Evolutionary conservation across 768 basidiomycete species (phyloP).

Genomic region (Tricholoma saponaceum): DNA sequence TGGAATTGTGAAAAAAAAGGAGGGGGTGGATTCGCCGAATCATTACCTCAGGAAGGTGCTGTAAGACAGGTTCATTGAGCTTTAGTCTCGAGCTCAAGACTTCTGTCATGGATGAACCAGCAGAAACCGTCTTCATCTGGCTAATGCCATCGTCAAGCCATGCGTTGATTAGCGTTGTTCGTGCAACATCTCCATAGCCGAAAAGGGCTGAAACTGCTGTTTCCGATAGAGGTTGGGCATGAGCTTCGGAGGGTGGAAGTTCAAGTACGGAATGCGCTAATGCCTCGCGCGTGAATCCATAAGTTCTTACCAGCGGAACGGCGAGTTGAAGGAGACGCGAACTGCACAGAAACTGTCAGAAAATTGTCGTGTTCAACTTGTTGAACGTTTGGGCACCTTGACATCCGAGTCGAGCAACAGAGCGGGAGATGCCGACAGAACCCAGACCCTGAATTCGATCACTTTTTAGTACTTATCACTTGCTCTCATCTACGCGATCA

Average conservation of each 20-base stretch:
- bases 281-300: conserved; percentile 74
- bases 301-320: conserved; percentile 54
- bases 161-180: conserved; percentile 59
- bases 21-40: neutral
- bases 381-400: neutral
- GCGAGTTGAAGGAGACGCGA: conserved; percentile 54
- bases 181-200: conserved; percentile 63
- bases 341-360: conserved; percentile 14
- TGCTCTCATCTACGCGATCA: conserved; percentile 8
- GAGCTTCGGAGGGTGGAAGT: conserved; percentile 43
- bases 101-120: conserved; percentile 37
- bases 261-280: conserved; percentile 61
- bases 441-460: conserved; percentile 20
- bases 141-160: conserved; percentile 68
- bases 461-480: conserved; percentile 10
- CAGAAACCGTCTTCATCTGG: conserved; percentile 38
- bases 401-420: neutral
- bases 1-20: conserved; percentile 20
- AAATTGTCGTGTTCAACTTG: neutral
- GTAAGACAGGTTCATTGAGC: conserved; percentile 65
- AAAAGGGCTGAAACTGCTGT: conserved; percentile 69
- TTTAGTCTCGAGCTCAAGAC: conserved; percentile 53
- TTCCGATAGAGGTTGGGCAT: conserved; percentile 62
- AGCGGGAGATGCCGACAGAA: conserved; percentile 18
- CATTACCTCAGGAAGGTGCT: conserved; percentile 61